Evolutionary conservation across 495 filamentous ascomycete species (phyloP), one percentile per base, ranked within the genome.

Genomic region (Lentithecium fluviatile): DNA sequence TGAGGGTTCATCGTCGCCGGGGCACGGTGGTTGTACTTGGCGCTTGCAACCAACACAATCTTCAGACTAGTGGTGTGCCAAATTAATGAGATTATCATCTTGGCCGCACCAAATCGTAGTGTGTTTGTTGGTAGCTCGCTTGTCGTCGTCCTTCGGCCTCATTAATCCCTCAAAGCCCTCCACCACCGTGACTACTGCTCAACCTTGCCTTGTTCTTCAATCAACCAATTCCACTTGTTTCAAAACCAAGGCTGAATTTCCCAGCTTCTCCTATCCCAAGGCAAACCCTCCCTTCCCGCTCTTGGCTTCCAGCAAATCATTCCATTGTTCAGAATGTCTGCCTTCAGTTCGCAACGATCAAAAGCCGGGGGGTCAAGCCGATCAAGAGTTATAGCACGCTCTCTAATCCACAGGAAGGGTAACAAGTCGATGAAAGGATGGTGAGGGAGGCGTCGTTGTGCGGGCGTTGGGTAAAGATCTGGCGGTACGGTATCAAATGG

Each of bases 211-310:
- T 46, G 21, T 13, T 60, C 47, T 24, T 60, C 57, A 34, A 52
- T 26, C 47, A 60, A 25, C 57, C 57, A 60, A 12, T 21, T 47
- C 57, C 57, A 60, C 48, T 60, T 60, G 25, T 45, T 26, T 37
- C 38, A 24, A 42, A 60, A 60, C 57, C 57, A 60, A 32, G 57
- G 57, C 57, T 51, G 45, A 26, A 29, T 23, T 20, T 60, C 57
- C 57, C 57, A 60, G 47, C 57, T 52, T 46, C 48, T 52, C 34
- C 57, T 20, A 46, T 60, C 57, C 57, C 57, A 60, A 19, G 57
- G 57, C 17, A 51, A 47, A 17, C 57, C 57, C 19, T 47, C 19
- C 1, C 8, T 37, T 21, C 48, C 43, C 21, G 20, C 47, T 46
- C 57, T 43, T 34, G 47, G 45, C 25, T 60, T 52, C 57, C 57